Evolutionary conservation across 139 green algal species (phyloP), one percentile per base, ranked within the genome.

Genomic region (Micractinium sp.): DNA sequence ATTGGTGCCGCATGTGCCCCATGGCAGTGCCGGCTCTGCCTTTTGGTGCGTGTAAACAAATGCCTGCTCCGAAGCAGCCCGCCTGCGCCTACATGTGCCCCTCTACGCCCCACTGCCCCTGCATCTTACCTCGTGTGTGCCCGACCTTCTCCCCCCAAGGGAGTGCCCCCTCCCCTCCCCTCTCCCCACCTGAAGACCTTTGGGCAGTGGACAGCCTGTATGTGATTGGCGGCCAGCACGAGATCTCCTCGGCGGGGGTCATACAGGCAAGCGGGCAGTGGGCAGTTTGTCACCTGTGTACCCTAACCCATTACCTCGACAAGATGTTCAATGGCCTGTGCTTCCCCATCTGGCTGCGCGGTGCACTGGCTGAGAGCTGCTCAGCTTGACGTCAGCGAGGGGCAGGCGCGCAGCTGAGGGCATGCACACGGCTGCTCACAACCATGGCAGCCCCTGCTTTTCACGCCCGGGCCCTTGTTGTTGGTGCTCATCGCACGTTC

Each of bases 191-290:
- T 35, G 99, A 66, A 87, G 95, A 99, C 91, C 95, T 99, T 92
- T 97, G 95, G 93, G 97, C 95, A 27, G 93, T 99, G 16, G 97
- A 99, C 93, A 98, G 98, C 96, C 91, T 99, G 38, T 98, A 98
- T 91, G 97, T 99, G 79, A 95, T 99, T 61, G 97, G 97, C 16
- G 96, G 96, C 90, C 97, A 98, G 86, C 97, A 97, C 19, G 96
- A 95, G 78, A 97, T 98, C 78, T 94, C 94, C 13, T 95, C 93
- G 20, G 96, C 96, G 13, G 90, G 94, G 25, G 96, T 95, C 56
- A 97, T 98, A 75, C 87, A 95, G 67, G 83, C 22, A 38, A 38
- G 83, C 3, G 3, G 16, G 33, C 14, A 20, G 71, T 13, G 3
- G 71, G 71, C n/a, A 38, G 71, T 39, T 3, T 20, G 15, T 7